Conservation (phyloP, 352 stramenopile species). For the Pythium rishiriense region DNA sequence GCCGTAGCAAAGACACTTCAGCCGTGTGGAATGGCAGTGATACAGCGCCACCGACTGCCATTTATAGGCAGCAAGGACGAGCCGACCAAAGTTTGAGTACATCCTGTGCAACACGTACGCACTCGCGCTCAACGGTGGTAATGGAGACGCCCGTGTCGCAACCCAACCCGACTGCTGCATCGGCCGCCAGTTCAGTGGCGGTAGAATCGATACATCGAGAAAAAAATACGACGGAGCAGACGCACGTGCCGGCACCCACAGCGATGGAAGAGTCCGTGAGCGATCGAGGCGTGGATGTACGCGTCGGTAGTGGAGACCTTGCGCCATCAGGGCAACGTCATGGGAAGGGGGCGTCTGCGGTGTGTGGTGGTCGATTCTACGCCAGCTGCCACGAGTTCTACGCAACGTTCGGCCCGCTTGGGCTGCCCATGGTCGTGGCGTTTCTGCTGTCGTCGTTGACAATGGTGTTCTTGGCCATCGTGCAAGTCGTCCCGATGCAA, state of each 20-base stretch:
- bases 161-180: not conserved
- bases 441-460: conserved; percentile 15
- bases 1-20: too few relatives aligned
- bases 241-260: too few relatives aligned
- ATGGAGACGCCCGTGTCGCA: not conserved
- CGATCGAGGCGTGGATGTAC: too few relatives aligned
- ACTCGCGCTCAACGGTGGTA: not conserved
- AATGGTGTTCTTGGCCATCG: conserved; percentile 9
- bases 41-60: too few relatives aligned
- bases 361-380: not conserved
- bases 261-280: too few relatives aligned
- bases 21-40: too few relatives aligned
- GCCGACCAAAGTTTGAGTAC: too few relatives aligned
- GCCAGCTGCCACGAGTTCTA: not conserved
- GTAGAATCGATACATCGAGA: not conserved
- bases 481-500: conserved; percentile 25
- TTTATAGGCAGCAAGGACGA: too few relatives aligned
- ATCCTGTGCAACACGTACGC: too few relatives aligned
- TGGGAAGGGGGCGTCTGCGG: too few relatives aligned
- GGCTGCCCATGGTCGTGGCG: conserved; percentile 13
- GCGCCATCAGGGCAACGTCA: too few relatives aligned
- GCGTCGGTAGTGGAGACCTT: too few relatives aligned
- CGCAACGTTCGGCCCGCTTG: conserved; percentile 16
- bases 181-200: not conserved
- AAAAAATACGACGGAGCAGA: not conserved